Base-by-base conservation (phyloP, 202 grass and related monocot species). In the Setaria viridis region DNA sequence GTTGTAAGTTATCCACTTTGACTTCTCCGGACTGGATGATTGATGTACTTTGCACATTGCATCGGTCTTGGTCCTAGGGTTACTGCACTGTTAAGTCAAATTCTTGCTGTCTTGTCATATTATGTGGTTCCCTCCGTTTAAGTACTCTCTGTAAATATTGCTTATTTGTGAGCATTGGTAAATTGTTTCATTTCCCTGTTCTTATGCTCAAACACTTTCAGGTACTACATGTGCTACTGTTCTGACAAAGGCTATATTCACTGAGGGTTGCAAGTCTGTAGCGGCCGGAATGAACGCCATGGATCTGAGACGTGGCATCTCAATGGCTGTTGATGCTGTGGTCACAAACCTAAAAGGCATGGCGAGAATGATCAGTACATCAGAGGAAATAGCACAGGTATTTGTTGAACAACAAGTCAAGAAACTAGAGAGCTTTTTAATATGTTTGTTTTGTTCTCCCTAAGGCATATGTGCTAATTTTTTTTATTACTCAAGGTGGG, bases 161-260 rank as follows among this genome's bases (percentile, higher is more conserved):
- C 9, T 42, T 58, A 5, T 63, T 30, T 62, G 1, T 14, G 29
- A 14, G 30, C 3, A 62, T 17, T 20, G 30, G 16, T 71, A 5
- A 82, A 63, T 34, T 7, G 25, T 65, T 50, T 65, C 37, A 51
- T 81, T 77, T 48, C 5, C 13, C 19, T 48, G 6, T 72, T 66
- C 70, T 87, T 66, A 64, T 81, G 48, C 66, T 80, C 19, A 12
- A 80, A 78, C 29, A 19, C 56, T 55, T 88, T 45, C 88, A 97
- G 94, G 92, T 92, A 97, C 94, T 21, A 97, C 94, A 32, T 97
- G 94, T 85, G 94, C 94, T 57, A 94, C 94, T 80, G 86, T 97
- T 85, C 87, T 97, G 76, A 94, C 92, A 55, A 92, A 89, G 82
- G 94, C 94, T 54, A 97, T 97, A 72, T 97, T 97, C 62, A 71